Conservation (phyloP, 805 yeast species). For the Saccharomyces jurei region DNA sequence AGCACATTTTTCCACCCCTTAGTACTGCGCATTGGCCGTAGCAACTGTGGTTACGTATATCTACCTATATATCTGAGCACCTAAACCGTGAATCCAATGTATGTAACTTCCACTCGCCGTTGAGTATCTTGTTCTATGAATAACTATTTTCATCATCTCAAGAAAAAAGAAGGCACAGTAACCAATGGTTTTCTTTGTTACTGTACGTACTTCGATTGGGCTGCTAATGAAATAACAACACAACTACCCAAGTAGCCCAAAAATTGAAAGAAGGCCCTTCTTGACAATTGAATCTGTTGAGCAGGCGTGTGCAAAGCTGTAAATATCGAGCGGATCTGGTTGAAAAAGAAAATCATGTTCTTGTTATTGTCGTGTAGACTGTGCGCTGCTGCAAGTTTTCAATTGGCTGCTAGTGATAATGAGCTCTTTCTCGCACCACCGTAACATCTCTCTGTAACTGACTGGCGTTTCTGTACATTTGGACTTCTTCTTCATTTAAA, state of each 20-base stretch:
- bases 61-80: background rate
- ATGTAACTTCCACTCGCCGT: background rate
- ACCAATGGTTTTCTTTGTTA: background rate
- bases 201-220: conserved; percentile 17
- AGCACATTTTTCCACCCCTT: background rate
- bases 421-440: background rate
- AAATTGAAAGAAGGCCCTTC: conserved; percentile 30
- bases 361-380: background rate
- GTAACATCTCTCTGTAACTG: background rate
- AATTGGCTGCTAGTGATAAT: conserved; percentile 1
- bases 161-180: background rate
- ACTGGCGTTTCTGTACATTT: background rate
- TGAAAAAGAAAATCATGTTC: conserved; percentile 21
- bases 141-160: too few relatives aligned
- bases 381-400: background rate
- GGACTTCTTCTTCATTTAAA: background rate
- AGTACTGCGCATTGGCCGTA: background rate
- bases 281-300: conserved; percentile 26
- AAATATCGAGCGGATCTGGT: conserved; percentile 29
- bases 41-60: background rate
- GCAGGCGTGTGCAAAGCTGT: conserved; percentile 24
- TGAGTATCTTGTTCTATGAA: background rate
- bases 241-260: conserved; percentile 30
- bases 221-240: conserved; percentile 25
- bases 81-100: background rate